These are phyloP conservation scores for Cantharellus anzutake DNA, from an alignment of 768 basidiomycete genomes.

Conservation along the genomic window DNA sequence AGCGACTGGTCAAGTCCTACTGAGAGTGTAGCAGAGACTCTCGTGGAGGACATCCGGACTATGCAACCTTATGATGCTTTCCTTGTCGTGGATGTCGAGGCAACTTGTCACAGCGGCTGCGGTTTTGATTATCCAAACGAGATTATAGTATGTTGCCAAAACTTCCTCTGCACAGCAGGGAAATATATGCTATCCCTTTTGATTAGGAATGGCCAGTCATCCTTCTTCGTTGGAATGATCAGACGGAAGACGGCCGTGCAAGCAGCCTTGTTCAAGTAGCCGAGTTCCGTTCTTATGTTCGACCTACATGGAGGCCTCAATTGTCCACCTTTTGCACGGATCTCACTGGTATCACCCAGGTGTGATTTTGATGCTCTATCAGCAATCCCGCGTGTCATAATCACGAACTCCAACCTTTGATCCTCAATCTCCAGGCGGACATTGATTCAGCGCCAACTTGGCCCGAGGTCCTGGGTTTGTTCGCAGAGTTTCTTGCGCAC, in stretches of 20 bases:
- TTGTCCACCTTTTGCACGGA: slow-evolving; percentile 70
- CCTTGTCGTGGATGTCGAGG: slow-evolving; percentile 80
- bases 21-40: background rate
- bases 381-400: background rate
- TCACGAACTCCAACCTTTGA: background rate
- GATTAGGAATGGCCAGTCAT: slow-evolving; percentile 83
- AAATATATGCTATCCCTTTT: background rate
- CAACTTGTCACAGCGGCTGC: slow-evolving; percentile 51
- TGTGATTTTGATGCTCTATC: slow-evolving; percentile 19
- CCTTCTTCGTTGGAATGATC: slow-evolving; percentile 66
- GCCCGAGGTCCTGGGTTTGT: slow-evolving; percentile 39
- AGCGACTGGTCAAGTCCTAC: background rate
- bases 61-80: slow-evolving; percentile 50
- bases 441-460: slow-evolving; percentile 68
- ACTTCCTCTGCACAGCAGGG: background rate
- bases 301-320: slow-evolving; percentile 67
- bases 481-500: slow-evolving; percentile 17
- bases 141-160: slow-evolving; percentile 54
- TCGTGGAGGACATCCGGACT: background rate
- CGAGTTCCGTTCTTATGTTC: slow-evolving; percentile 78
- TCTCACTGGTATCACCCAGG: slow-evolving; percentile 87
- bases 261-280: slow-evolving; percentile 46
- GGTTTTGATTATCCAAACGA: slow-evolving; percentile 82
- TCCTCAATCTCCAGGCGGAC: slow-evolving; percentile 34
- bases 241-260: slow-evolving; percentile 29